Base-by-base conservation (phyloP, 805 yeast species). In the Yamadazyma philogaea region DNA sequence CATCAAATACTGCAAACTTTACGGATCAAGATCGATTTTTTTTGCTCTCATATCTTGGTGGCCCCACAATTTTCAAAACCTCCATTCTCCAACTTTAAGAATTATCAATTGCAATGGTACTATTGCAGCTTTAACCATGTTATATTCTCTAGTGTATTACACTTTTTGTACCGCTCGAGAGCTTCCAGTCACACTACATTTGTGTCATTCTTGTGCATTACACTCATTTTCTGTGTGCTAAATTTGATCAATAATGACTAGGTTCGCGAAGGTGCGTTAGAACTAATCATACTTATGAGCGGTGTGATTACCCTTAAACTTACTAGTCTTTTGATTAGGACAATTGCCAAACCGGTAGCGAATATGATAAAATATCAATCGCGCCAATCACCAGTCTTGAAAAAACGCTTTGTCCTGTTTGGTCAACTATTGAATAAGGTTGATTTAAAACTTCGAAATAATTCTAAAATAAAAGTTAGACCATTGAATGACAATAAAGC, bases 401-500 rank as follows among this genome's bases (percentile, higher is more conserved):
- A 81, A 42, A 66, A 63, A 28, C 49, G 75, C 1, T 87, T 96
- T 57, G 82, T 87, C 15, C 58, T 60, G 8, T 67, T 86, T 20
- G 96, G 96, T 2, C 96, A 87, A 60, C 59, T 72, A 17, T 59
- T 87, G 20, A 95, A 87, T 54, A 70, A 69, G 33, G 68, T 84
- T 5, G 95, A 87, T 54, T 69, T 80, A 38, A 65, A 63, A 24
- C 63, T 87, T 44, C 74, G 90, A 39, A 72, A 78, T 75, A 77
- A 74, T 42, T 65, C 65, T 42, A 66, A 72, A 22, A 60, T 75
- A 37, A 77, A 75, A 52, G 75, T 87, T 7, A 74, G 95, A 37
- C 95, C 95, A 0, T 72, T 87, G 57, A 87, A 86, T 57, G 95
- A 87, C 51, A 78, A 80, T 10, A 82, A 79, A 54, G 96, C 96